Percentiles rank a stretch among this genome's conserved stretches.
These are phyloP conservation scores for Xylogone sp. DNA, from an alignment of 2,329 filamentous ascomycete species.

Conservation along the genomic window DNA sequence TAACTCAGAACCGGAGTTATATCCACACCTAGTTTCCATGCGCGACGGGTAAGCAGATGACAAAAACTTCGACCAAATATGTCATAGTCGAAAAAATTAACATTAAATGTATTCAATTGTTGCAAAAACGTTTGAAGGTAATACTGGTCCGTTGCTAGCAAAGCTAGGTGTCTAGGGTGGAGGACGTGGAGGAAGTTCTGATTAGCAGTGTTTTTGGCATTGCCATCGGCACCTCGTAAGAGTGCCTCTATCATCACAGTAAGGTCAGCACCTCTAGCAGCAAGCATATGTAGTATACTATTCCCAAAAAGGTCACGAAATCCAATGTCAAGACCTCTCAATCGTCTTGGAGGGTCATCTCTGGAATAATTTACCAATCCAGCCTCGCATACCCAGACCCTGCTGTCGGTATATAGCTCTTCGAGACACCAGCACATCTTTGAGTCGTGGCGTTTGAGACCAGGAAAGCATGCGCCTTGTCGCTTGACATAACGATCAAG, in stretches of 20 bases:
- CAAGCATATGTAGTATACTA: slow-evolving; percentile 39
- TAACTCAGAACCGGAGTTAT: neutral
- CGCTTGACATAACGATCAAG: slow-evolving; percentile 18
- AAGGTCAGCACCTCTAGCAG: too few relatives aligned
- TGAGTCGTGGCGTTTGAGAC: slow-evolving; percentile 19
- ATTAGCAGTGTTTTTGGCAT: slow-evolving; percentile 30
- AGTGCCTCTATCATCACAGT: too few relatives aligned
- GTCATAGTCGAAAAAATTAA: slow-evolving; percentile 10
- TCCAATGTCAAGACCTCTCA: slow-evolving; percentile 1
- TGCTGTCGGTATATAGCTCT: slow-evolving; percentile 5
- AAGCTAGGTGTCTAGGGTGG: neutral
- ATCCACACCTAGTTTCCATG: neutral
- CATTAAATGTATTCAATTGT: slow-evolving; percentile 5
- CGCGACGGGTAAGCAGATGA: neutral
- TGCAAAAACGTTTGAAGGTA: slow-evolving; percentile 9
- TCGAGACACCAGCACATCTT: slow-evolving; percentile 29
- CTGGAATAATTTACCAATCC: neutral
- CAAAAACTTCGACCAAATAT: slow-evolving; percentile 7
- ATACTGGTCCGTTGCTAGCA: slow-evolving; percentile 4
- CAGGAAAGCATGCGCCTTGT: slow-evolving; percentile 16
- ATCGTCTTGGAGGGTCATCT: neutral
- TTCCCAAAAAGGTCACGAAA: slow-evolving; percentile 37
- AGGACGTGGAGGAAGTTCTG: slow-evolving; percentile 15
- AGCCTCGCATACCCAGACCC: neutral
- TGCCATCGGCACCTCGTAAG: too few relatives aligned